These are phyloP conservation scores for Poa pratensis DNA, from an alignment of 176 grass and related monocot genomes.

Conservation along the genomic window DNA sequence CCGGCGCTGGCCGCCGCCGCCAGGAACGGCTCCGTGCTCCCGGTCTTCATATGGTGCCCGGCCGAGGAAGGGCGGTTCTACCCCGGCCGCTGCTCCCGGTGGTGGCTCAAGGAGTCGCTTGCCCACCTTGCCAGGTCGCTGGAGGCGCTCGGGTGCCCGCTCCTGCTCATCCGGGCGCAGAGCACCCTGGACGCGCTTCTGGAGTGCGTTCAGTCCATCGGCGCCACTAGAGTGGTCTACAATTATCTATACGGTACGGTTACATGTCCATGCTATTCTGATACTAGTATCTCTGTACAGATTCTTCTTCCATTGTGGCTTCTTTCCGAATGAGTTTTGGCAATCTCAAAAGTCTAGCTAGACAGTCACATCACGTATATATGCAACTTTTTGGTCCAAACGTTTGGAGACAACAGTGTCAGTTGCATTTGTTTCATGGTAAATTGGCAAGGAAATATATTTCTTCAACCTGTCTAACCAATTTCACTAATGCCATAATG, in stretches of 20 bases:
- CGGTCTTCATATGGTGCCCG: conserved; percentile 89
- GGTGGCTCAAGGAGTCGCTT: conserved; percentile 96
- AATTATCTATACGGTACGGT: conserved; percentile 85
- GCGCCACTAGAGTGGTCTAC: conserved; percentile 77
- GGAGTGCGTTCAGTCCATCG: conserved; percentile 54
- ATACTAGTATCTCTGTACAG: neutral
- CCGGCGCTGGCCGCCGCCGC: conserved; percentile 68
- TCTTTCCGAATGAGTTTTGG: neutral
- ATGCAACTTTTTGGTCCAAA: conserved; percentile 25
- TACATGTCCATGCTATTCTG: conserved; percentile 15
- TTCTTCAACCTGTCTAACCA: neutral
- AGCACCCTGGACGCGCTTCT: conserved; percentile 65
- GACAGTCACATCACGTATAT: neutral
- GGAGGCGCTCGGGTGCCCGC: conserved; percentile 69
- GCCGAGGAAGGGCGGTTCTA: conserved; percentile 74
- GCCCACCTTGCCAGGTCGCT: conserved; percentile 63
- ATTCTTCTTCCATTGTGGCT: conserved; percentile 9
- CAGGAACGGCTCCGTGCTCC: conserved; percentile 63
- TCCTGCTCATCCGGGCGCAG: conserved; percentile 69
- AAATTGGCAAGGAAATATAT: neutral
- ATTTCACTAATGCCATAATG: neutral
- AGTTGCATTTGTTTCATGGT: neutral
- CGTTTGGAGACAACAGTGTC: neutral
- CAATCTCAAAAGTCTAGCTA: conserved; percentile 9
- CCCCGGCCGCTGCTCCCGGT: conserved; percentile 79